These are phyloP conservation scores for Nowakowskiella sp. DNA, from an alignment of 192 early-diverging fungal species.

Conservation along the genomic window DNA sequence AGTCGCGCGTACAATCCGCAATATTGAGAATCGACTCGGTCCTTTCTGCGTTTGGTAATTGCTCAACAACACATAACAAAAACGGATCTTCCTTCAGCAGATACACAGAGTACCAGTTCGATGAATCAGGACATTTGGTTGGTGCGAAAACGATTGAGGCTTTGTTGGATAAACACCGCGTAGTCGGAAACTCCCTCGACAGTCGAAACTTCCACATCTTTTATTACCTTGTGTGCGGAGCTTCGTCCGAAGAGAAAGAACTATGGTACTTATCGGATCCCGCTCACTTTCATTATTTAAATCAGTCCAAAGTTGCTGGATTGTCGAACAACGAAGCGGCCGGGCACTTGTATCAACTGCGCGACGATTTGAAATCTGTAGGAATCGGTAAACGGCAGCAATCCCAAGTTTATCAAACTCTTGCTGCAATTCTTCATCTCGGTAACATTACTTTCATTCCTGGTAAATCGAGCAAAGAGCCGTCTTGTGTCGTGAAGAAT, in stretches of 20 bases:
- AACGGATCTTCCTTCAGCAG: constrained; percentile 62
- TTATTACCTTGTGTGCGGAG: constrained; percentile 75
- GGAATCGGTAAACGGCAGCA: constrained; percentile 55
- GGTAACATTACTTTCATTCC: constrained; percentile 82
- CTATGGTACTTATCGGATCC: constrained; percentile 65
- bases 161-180: constrained; percentile 76
- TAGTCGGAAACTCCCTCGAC: constrained; percentile 45
- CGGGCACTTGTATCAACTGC: constrained; percentile 17
- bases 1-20: constrained; percentile 62
- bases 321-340: background rate
- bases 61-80: constrained; percentile 53
- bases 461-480: constrained; percentile 42
- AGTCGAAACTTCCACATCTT: constrained; percentile 94
- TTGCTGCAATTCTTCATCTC: constrained; percentile 84
- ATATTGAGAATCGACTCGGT: constrained; percentile 61
- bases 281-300: constrained; percentile 48
- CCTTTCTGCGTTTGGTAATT: constrained; percentile 66
- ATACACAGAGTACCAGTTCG: constrained; percentile 86
- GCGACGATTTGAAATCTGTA: constrained; percentile 33
- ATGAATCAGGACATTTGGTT: constrained; percentile 67
- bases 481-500: constrained; percentile 68
- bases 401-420: constrained; percentile 65
- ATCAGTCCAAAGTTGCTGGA: constrained; percentile 7
- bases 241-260: constrained; percentile 62
- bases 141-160: constrained; percentile 77